A percentile compares a stretch with the other conserved stretches of the same genome.
phyloP scores from a whole-genome alignment of 2,329 filamentous ascomycete species.

The Colletotrichum gigasporum region DNA sequence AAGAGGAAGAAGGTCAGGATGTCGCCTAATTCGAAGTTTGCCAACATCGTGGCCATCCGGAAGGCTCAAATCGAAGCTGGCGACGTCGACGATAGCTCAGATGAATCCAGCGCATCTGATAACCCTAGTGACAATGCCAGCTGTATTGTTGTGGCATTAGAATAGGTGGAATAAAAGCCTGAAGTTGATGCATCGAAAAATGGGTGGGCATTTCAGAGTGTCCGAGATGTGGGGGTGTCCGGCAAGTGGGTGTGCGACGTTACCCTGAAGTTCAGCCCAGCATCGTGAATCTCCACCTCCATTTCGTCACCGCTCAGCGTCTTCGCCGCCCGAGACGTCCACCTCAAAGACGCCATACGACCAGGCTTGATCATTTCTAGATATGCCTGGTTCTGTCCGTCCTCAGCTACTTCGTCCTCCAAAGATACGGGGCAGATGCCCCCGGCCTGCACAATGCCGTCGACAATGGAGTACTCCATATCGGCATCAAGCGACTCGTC shows the following conservation, averaged over 20 bases:
- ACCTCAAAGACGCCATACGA: background rate
- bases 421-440: slow-evolving; percentile 39
- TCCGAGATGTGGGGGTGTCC: no score
- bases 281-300: slow-evolving; percentile 26
- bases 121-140: no score
- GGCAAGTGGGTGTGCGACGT: slow-evolving; percentile 15
- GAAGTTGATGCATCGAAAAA: no score
- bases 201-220: no score
- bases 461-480: slow-evolving; percentile 41
- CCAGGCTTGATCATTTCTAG: background rate
- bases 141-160: no score
- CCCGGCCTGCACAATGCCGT: slow-evolving; percentile 36
- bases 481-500: slow-evolving; percentile 37
- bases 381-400: background rate
- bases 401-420: slow-evolving; percentile 32
- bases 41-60: no score
- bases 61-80: no score
- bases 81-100: no score
- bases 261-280: slow-evolving; percentile 31
- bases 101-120: no score
- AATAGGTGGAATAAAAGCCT: no score
- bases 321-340: background rate
- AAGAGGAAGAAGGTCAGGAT: no score
- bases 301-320: slow-evolving; percentile 8
- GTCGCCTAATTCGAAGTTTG: no score